Base-by-base conservation (phyloP, 331 rosid genomes). In the Malus hybrid region DNA sequence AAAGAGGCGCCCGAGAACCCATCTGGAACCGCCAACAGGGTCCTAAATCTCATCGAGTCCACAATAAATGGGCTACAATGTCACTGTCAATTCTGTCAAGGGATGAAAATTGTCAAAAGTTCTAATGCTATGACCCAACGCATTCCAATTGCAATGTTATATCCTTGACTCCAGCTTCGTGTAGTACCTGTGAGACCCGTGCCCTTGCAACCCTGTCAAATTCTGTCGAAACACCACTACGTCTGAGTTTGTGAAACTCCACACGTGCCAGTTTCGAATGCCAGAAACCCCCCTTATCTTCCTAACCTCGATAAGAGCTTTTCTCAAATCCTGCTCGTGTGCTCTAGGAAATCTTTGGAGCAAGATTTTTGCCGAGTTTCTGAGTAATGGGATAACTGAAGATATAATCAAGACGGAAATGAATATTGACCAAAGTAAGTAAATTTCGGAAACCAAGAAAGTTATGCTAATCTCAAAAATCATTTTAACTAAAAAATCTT, bases 181-280 rank as follows among this genome's bases (percentile, higher is more conserved):
- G 79, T 32, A 94, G 84, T 57, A 86, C 64, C 56, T 78, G 82
- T n/a, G 90, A 89, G 24, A 86, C 92, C 82, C 85, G 87, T 24
- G 87, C 61, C 85, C 83, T 89, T 2, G 82, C 44, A 54, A 79
- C 80, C 86, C 85, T 88, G 85, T 90, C 93, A 11, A 86, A 67
- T 28, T 94, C 97, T 3, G 85, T 76, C 48, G 92, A 84, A 65
- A 92, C 75, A 59, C 97, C 15, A 94, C 92, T 7, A 94, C 87
- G 65, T 94, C 97, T 48, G 90, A 67, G 90, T 85, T 86, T 10
- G 99, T 92, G 77, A 89, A 89, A 84, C 89, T 94, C 99, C 99
- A 94, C 7, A 79, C 80, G 54, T 87, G 90, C 86, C 79, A 85
- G 80, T 87, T 90, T 48, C 77, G 90, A 70, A 94, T 84, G 59